Evolutionary conservation across 495 filamentous ascomycete species (phyloP).

Genomic region (Podospora appendiculata): DNA sequence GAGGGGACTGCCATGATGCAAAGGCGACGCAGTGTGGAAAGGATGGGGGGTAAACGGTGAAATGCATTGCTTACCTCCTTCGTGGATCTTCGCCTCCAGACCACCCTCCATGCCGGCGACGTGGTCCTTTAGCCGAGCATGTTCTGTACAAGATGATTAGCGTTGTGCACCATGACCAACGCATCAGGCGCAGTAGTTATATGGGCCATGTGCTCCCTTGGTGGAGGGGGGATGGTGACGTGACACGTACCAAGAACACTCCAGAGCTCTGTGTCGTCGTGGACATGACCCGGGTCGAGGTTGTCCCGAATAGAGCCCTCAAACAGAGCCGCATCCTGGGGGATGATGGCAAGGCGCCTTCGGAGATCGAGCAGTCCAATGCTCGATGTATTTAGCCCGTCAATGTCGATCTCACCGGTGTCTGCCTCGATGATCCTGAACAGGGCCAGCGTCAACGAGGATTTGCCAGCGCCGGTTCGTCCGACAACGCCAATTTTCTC

Average conservation of each 20-base stretch:
- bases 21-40: constrained; percentile 25
- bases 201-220: constrained; percentile 13
- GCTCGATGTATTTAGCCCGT: constrained; percentile 76
- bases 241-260: constrained; percentile 72
- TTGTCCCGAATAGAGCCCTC: constrained; percentile 96
- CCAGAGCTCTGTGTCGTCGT: constrained; percentile 98
- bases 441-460: constrained; percentile 83
- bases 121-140: constrained; percentile 89
- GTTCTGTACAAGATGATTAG: constrained; percentile 50
- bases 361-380: constrained; percentile 89
- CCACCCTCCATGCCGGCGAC: constrained; percentile 80
- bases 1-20: not conserved
- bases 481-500: constrained; percentile 99
- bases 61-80: constrained; percentile 67
- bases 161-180: constrained; percentile 8
- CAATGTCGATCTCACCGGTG: constrained; percentile 77
- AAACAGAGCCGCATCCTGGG: constrained; percentile 95
- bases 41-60: not conserved
- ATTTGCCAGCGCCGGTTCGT: constrained; percentile 94
- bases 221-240: constrained; percentile 12
- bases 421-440: constrained; percentile 93
- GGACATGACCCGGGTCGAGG: constrained; percentile 87
- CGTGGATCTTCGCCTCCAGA: constrained; percentile 82
- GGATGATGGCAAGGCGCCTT: constrained; percentile 91
- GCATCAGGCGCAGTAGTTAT: not conserved